Conservation (phyloP, 164 flowering plant species). For the Malania oleifera region DNA sequence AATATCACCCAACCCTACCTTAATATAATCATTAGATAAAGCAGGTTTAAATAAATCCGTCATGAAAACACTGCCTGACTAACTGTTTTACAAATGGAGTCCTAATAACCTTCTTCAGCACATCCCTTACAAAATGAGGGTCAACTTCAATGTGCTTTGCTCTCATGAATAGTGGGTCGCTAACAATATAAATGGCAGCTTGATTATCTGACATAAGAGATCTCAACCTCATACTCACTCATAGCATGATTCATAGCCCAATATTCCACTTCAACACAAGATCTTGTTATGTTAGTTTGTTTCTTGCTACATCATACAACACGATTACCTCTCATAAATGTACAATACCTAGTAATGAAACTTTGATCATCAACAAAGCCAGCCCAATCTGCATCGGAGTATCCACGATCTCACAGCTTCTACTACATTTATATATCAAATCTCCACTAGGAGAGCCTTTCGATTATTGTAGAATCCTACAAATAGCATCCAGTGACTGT, state of each 20-base stretch:
- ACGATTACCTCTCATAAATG: conserved; percentile 6
- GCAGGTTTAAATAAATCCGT: too few species aligned
- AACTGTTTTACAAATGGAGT: background rate
- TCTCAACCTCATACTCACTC: conserved; percentile 5
- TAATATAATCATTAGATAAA: too few species aligned
- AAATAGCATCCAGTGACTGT: background rate
- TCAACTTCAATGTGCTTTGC: conserved; percentile 15
- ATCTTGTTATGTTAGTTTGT: conserved; percentile 3
- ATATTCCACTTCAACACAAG: conserved; percentile 5
- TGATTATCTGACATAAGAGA: background rate
- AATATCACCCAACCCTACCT: too few species aligned
- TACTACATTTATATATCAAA: conserved; percentile 1
- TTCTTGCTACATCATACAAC: conserved; percentile 9
- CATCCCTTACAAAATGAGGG: conserved; percentile 8
- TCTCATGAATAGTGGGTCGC: conserved; percentile 11
- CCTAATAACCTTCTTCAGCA: conserved; percentile 3
- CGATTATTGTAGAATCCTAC: background rate
- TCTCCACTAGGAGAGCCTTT: conserved; percentile 4
- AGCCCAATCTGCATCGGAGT: conserved; percentile 4
- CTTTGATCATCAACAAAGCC: background rate
- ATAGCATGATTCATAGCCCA: background rate
- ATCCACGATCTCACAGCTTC: background rate
- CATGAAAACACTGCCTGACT: too few species aligned
- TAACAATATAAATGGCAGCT: conserved; percentile 11
- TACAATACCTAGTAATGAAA: conserved; percentile 10